phyloP scores from a whole-genome alignment of 805 yeast species.

The Candida railenensis region DNA sequence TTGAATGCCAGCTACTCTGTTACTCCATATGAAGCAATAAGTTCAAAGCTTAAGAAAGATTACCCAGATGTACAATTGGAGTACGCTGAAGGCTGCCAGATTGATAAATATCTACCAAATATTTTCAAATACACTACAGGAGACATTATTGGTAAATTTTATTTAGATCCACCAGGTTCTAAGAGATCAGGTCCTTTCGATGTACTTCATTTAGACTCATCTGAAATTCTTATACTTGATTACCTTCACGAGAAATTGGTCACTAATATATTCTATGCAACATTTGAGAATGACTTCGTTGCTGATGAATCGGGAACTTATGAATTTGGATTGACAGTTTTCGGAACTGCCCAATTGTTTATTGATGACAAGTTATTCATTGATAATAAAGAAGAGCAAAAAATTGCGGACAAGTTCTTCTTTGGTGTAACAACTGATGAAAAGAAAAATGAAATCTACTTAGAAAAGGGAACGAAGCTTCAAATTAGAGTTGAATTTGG shows the following conservation, averaged over 20 bases:
- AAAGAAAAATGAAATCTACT: constrained; percentile 34
- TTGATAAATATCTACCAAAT: constrained; percentile 31
- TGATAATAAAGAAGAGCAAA: constrained; percentile 56
- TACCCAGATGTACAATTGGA: constrained; percentile 20
- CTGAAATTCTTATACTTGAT: constrained; percentile 23
- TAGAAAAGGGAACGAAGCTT: constrained; percentile 47
- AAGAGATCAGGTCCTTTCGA: constrained; percentile 16
- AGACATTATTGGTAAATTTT: constrained; percentile 20
- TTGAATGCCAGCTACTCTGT: constrained; percentile 47
- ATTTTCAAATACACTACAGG: constrained; percentile 25
- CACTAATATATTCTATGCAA: constrained; percentile 37
- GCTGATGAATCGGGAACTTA: constrained; percentile 51
- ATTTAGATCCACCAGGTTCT: constrained; percentile 15
- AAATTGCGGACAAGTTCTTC: constrained; percentile 49
- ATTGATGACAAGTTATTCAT: constrained; percentile 52
- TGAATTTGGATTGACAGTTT: constrained; percentile 50
- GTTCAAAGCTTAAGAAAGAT: constrained; percentile 23
- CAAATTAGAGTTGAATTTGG: constrained; percentile 51
- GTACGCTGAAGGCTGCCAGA: constrained; percentile 34
- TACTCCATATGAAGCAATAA: constrained; percentile 49
- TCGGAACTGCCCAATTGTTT: constrained; percentile 57
- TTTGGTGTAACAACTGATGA: constrained; percentile 54
- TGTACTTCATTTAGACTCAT: constrained; percentile 15
- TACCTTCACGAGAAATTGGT: constrained; percentile 19
- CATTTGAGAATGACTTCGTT: constrained; percentile 40